Evolutionary conservation across 2,329 filamentous ascomycete genomes (phyloP).

Genomic region (Colletotrichum godetiae): DNA sequence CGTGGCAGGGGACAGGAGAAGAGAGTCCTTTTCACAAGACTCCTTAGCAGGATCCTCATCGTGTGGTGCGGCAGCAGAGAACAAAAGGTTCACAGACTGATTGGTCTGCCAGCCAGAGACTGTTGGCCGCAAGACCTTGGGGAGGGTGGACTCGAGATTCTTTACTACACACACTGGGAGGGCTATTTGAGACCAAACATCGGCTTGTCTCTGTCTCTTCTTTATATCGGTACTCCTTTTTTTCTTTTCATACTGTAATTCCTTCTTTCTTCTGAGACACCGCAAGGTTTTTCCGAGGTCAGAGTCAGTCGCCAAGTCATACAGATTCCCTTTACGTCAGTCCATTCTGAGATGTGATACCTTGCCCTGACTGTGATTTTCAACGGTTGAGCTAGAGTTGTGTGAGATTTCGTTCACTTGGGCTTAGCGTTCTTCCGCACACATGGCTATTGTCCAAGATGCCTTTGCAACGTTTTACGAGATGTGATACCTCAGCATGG

Average conservation of each 20-base stretch:
- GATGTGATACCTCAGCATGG: not conserved
- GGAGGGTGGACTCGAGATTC: slow-evolving; percentile 36
- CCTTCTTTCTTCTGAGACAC: slow-evolving; percentile 38
- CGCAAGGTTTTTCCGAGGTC: slow-evolving; percentile 34
- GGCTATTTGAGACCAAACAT: slow-evolving; percentile 35
- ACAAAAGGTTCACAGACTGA: slow-evolving; percentile 12
- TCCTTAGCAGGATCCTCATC: not conserved
- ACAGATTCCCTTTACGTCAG: slow-evolving; percentile 36
- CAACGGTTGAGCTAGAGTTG: slow-evolving; percentile 5
- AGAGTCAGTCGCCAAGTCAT: slow-evolving; percentile 35
- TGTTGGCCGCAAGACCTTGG: slow-evolving; percentile 29
- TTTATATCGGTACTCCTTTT: slow-evolving; percentile 35
- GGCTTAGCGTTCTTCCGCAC: not conserved
- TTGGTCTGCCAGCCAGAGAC: slow-evolving; percentile 15
- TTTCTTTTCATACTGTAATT: slow-evolving; percentile 34
- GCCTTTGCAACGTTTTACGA: not conserved
- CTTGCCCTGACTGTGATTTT: slow-evolving; percentile 20
- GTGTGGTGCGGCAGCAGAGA: slow-evolving; percentile 8
- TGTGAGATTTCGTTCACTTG: not conserved
- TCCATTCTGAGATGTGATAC: slow-evolving; percentile 17
- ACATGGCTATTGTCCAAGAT: not conserved
- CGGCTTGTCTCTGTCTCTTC: slow-evolving; percentile 36
- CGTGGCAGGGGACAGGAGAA: slow-evolving; percentile 9
- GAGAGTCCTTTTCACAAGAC: slow-evolving; percentile 10
- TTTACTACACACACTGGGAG: slow-evolving; percentile 34